phyloP scores from a whole-genome alignment of 805 yeast species.

The Ogataea methylovora region DNA sequence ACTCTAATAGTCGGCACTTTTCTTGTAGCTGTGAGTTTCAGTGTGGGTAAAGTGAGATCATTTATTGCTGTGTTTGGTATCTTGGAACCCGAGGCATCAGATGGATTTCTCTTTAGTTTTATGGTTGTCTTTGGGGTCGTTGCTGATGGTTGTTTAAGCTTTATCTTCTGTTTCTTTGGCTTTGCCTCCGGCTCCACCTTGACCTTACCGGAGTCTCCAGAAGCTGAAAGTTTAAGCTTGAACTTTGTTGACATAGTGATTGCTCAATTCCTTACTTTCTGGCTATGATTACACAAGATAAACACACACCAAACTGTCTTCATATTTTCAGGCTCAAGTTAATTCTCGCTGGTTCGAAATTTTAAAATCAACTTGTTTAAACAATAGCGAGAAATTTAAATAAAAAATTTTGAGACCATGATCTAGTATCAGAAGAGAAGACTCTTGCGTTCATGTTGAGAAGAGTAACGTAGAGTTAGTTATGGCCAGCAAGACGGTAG shows the following conservation, averaged over 20 bases:
- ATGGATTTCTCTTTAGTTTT: slow-evolving; percentile 1
- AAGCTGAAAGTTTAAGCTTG: not conserved
- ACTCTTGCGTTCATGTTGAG: too few species aligned
- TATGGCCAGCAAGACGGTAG: not conserved
- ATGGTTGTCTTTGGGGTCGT: slow-evolving; percentile 1
- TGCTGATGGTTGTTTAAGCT: slow-evolving; percentile 15
- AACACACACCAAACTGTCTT: too few species aligned
- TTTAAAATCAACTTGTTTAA: too few species aligned
- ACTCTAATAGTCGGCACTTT: slow-evolving; percentile 40
- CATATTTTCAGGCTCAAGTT: too few species aligned
- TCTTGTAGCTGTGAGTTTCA: slow-evolving; percentile 31
- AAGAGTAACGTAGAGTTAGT: too few species aligned
- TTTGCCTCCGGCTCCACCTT: slow-evolving; percentile 15
- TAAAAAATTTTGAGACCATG: too few species aligned
- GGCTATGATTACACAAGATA: too few species aligned
- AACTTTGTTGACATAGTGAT: slow-evolving; percentile 3
- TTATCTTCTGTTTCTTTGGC: slow-evolving; percentile 18
- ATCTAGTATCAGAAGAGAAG: too few species aligned
- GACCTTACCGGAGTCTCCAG: not conserved
- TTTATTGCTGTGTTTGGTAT: not conserved
- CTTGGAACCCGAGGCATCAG: not conserved
- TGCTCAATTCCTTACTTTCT: too few species aligned
- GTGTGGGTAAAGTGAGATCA: slow-evolving; percentile 8
- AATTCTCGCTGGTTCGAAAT: too few species aligned
- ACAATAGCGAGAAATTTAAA: too few species aligned